phyloP scores from a whole-genome alignment of 192 early-diverging fungal species.

The Endogone sp. region DNA sequence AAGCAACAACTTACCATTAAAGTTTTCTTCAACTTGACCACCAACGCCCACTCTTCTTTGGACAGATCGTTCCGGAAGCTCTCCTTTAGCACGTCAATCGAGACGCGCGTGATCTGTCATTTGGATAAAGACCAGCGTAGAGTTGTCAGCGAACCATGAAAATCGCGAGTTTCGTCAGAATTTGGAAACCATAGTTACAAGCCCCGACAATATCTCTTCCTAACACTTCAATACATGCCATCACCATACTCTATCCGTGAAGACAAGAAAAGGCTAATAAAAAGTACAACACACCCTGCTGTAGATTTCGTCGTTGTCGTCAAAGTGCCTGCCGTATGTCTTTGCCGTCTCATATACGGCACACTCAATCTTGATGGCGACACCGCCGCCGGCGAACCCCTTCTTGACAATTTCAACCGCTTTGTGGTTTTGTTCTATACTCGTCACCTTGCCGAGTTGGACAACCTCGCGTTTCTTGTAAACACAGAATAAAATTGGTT shows the following conservation, averaged over 20 bases:
- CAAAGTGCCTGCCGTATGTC: slow-evolving; percentile 92
- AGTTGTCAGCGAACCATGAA: no score
- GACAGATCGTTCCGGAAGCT: slow-evolving; percentile 89
- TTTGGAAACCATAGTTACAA: slow-evolving; percentile 1
- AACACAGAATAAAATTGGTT: slow-evolving; percentile 8
- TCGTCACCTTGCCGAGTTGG: slow-evolving; percentile 80
- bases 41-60: slow-evolving; percentile 84
- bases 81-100: slow-evolving; percentile 94
- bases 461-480: slow-evolving; percentile 67
- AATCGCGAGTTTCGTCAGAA: no score
- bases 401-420: slow-evolving; percentile 74
- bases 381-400: slow-evolving; percentile 75
- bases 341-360: slow-evolving; percentile 81
- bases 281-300: no score
- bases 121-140: no score
- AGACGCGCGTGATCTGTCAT: slow-evolving; percentile 83
- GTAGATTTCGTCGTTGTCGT: slow-evolving; percentile 75
- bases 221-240: slow-evolving; percentile 11
- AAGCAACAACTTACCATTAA: slow-evolving; percentile 11
- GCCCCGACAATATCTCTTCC: background rate
- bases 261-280: no score
- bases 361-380: slow-evolving; percentile 90
- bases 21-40: slow-evolving; percentile 76
- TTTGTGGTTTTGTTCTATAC: slow-evolving; percentile 94
- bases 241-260: no score